Evolutionary conservation across 176 grass and related monocot genomes (phyloP), one percentile per base, ranked within the genome.

Genomic region (Melocanna baccifera): DNA sequence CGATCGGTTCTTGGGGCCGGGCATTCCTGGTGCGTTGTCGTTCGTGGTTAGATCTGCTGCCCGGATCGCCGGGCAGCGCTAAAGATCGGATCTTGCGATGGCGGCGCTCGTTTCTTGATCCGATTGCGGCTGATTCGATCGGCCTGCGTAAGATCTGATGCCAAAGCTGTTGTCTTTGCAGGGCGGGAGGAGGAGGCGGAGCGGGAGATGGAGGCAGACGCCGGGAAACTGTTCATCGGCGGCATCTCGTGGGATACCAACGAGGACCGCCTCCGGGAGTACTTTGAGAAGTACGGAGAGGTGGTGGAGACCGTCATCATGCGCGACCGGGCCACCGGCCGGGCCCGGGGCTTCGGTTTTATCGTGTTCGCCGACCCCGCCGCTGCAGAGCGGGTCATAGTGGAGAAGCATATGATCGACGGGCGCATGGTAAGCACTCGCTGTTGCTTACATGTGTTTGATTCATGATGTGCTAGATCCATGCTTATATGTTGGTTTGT

Each of bases 161-260:
- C 71, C 22, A 87, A 79, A 91, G 86, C 71, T 87, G 43, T 39
- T 87, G 71, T 55, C 63, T 71, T 66, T 87, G 58, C 79, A 81
- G 83, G 68, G 28, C 26, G 73, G 77, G 56, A 28, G 80, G 51
- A 48, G 78, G 43, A 30, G 62, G 82, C 61, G 47, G 83, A 71
- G 32, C 64, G 40, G 72, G 78, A 81, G 61, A 94, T 98, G 92
- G 92, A 98, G 76, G 85, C 69, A 46, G 92, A 94, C 80, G 81
- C 86, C 56, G 92, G 91, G 53, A 98, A 98, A 87, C 83, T 98
- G 55, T 98, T 98, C 76, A 80, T 98, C 75, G 92, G 91, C 52
- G 95, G 95, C 79, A 98, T 98, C 87, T 98, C 95, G 30, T 98
- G 95, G 95, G 92, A 98, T 70, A 98, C 95, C 78, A 98, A 91